A percentile compares a stretch with the other conserved stretches of the same genome.
These are phyloP conservation scores for Fusarium acutatum DNA, from an alignment of 2,329 filamentous ascomycete genomes.

Conservation along the genomic window DNA sequence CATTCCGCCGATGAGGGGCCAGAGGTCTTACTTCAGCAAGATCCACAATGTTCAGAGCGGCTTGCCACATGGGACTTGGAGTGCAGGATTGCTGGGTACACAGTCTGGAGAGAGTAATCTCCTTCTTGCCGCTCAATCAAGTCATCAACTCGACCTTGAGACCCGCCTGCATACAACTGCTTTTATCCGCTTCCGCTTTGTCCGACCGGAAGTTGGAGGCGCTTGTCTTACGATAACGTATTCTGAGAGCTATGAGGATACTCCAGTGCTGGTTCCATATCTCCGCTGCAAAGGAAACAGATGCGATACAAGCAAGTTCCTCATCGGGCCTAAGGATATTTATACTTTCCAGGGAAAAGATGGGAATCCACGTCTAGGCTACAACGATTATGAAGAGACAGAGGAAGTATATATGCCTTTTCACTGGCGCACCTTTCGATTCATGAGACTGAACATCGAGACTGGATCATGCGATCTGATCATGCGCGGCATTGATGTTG, in stretches of 20 bases:
- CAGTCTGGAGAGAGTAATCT: background rate
- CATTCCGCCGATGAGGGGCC: background rate
- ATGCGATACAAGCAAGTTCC: background rate
- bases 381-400: background rate
- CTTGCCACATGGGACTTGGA: background rate
- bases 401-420: background rate
- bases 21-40: background rate
- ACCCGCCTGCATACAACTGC: background rate
- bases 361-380: fast-evolving
- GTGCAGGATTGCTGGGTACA: background rate
- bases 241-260: background rate
- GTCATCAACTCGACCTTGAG: background rate
- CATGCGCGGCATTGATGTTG: background rate
- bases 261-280: background rate
- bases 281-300: background rate
- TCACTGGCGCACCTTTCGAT: background rate
- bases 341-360: background rate
- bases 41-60: background rate
- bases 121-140: background rate
- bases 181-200: background rate
- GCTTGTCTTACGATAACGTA: background rate
- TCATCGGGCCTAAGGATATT: background rate
- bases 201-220: background rate
- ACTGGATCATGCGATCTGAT: background rate
- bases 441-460: background rate